Evolutionary conservation across 345 rosid species (phyloP), one percentile per base, ranked within the genome.

Genomic region (Arabis alpina): DNA sequence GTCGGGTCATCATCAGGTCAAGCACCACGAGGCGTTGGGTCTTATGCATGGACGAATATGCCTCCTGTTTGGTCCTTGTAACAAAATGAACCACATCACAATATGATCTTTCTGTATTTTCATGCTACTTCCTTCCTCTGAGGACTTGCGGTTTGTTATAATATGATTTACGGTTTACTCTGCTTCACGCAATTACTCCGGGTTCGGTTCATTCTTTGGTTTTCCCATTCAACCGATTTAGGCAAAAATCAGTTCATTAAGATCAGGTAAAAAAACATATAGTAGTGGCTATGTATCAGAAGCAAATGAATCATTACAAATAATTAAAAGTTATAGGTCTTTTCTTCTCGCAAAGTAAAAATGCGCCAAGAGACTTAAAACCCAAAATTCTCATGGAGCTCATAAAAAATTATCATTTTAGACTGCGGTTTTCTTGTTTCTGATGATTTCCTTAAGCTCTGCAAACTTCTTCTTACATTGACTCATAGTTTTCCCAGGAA

Each of bases 391-490:
- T 74, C 73, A 60, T 42, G 73, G 68, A 44, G 59, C 73, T 54
- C 40, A 23, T 30, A 16, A 37, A 63, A 32, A 25, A 42, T 13
- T 65, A 39, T 12, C 15, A 3, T n/a, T 43, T 66, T 53, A 68
- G 43, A 58, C 73, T 14, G 45, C 54, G 23, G 16, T 74, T 79
- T 90, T 91, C 87, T 91, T 87, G 86, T 30, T 93, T 78, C 92
- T 81, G 48, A 94, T 77, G 67, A 39, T 79, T 64, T 90, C 99
- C 80, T 85, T 92, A 41, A 94, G 76, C 59, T 27, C 66, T 1
- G 93, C 78, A 72, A 88, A 82, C 66, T 90, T 92, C 81, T 88
- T 92, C 93, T 85, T 91, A 87, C 98, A 94, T 49, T 92, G 99
- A 68, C 73, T 87, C 77, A 88, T 72, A 3, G 93, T 88, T 80